phyloP scores from a whole-genome alignment of 2,329 filamentous ascomycete genomes.

The Calonectria montana region DNA sequence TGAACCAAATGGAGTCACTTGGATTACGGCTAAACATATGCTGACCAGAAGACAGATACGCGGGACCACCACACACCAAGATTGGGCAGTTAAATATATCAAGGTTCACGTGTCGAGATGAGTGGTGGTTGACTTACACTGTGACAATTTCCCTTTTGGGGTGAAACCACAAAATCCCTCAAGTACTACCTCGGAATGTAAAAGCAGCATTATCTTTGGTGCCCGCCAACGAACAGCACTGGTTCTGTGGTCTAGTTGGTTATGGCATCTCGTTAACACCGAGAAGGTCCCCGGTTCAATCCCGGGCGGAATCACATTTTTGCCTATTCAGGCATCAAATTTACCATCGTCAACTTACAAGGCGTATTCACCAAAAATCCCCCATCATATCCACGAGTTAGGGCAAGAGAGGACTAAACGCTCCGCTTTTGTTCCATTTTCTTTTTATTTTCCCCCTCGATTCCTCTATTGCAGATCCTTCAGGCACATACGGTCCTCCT shows the following conservation, averaged over 20 bases:
- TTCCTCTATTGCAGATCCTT: neutral
- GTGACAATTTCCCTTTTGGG: slow-evolving; percentile 1
- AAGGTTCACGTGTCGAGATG: neutral
- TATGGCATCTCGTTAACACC: slow-evolving; percentile 29
- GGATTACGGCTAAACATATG: too few relatives aligned
- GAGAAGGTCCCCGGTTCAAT: slow-evolving; percentile 30
- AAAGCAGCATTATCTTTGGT: neutral
- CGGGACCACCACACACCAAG: neutral
- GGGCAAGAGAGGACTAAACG: neutral
- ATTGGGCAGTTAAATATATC: neutral
- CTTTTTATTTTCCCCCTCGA: neutral
- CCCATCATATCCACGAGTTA: neutral
- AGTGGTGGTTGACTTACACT: neutral
- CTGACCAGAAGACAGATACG: neutral
- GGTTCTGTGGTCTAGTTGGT: slow-evolving; percentile 33
- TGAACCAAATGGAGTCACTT: neutral
- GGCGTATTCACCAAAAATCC: neutral
- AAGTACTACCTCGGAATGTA: neutral
- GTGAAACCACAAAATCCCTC: slow-evolving; percentile 17
- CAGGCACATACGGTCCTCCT: neutral
- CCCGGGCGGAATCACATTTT: slow-evolving; percentile 28
- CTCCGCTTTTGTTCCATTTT: neutral
- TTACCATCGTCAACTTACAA: neutral
- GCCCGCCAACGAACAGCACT: neutral
- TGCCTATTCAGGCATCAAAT: neutral